Percentiles rank a stretch among this genome's conserved stretches.
Evolutionary conservation across 2,329 filamentous ascomycete species (phyloP).

Genomic region (Penicillium sp.): DNA sequence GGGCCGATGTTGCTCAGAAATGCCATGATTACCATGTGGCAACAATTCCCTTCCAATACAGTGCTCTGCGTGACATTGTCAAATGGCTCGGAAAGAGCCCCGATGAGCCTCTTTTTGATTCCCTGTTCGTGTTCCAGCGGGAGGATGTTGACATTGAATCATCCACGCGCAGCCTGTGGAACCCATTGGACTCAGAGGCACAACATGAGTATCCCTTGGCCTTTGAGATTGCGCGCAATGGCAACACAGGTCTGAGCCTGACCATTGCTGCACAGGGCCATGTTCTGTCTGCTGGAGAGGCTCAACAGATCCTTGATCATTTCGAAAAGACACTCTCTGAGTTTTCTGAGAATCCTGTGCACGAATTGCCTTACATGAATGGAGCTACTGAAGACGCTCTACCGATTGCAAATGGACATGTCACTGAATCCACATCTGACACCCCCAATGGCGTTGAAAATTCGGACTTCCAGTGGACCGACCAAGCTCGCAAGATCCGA

Average conservation of each 20-base stretch:
- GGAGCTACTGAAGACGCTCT: slow-evolving; percentile 1
- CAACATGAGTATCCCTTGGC: slow-evolving; percentile 68
- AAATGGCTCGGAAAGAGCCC: slow-evolving; percentile 63
- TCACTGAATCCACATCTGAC: not conserved
- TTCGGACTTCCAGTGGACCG: slow-evolving; percentile 53
- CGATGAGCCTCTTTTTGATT: slow-evolving; percentile 64
- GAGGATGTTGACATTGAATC: slow-evolving; percentile 28
- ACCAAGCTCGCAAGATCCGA: slow-evolving; percentile 50
- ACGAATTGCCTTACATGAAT: slow-evolving; percentile 14
- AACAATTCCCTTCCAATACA: slow-evolving; percentile 68
- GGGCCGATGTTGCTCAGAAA: slow-evolving; percentile 54
- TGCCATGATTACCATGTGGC: slow-evolving; percentile 67
- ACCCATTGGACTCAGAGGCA: slow-evolving; percentile 43
- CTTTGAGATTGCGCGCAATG: slow-evolving; percentile 60
- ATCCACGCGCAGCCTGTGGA: slow-evolving; percentile 49
- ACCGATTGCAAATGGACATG: slow-evolving; percentile 3
- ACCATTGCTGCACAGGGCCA: slow-evolving; percentile 55
- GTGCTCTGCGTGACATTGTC: slow-evolving; percentile 69
- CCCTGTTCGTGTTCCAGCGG: slow-evolving; percentile 73
- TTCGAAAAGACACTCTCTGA: slow-evolving; percentile 40
- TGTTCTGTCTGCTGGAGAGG: slow-evolving; percentile 33
- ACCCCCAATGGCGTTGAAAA: not conserved
- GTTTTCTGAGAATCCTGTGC: slow-evolving; percentile 31
- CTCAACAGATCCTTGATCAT: slow-evolving; percentile 38
- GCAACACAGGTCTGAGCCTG: slow-evolving; percentile 47